Evolutionary conservation across 768 basidiomycete genomes (phyloP).

Genomic region (Pholiota molesta): DNA sequence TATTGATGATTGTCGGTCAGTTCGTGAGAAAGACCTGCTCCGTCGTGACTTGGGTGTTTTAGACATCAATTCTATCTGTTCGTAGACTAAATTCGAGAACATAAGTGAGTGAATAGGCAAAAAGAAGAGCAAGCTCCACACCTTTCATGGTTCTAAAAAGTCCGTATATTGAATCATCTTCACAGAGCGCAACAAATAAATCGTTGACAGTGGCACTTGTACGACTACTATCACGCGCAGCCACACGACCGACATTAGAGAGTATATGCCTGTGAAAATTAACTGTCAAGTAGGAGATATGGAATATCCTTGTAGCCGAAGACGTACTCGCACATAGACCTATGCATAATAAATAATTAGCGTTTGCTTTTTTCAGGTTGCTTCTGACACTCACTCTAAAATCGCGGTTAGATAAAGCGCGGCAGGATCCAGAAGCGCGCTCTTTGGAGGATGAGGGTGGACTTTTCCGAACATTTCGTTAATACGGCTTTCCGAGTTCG

Average conservation of each 20-base stretch:
- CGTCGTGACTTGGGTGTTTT: conserved; percentile 59
- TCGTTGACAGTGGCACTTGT: conserved; percentile 77
- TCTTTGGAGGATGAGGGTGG: conserved; percentile 53
- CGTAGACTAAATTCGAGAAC: conserved; percentile 56
- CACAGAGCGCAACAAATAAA: conserved; percentile 85
- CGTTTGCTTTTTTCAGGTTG: conserved; percentile 18
- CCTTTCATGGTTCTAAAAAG: conserved; percentile 89
- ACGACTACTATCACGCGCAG: conserved; percentile 83
- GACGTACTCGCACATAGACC: conserved; percentile 87
- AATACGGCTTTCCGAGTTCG: conserved; percentile 61
- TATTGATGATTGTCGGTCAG: conserved; percentile 47
- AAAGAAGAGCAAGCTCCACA: conserved; percentile 36
- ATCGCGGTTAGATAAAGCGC: conserved; percentile 91
- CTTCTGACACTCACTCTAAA: conserved; percentile 73
- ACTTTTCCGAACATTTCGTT: conserved; percentile 60
- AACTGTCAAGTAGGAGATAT: conserved; percentile 14
- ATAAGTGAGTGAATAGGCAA: conserved; percentile 16
- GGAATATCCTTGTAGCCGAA: conserved; percentile 10
- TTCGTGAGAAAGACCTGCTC: conserved; percentile 70
- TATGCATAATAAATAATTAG: conserved; percentile 36
- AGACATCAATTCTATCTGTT: conserved; percentile 73
- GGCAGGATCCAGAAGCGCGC: conserved; percentile 73
- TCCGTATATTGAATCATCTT: conserved; percentile 85
- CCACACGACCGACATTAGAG: conserved; percentile 82
- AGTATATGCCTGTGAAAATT: conserved; percentile 68